phyloP scores from a whole-genome alignment of 805 yeast species.

The Pichia heedii region DNA sequence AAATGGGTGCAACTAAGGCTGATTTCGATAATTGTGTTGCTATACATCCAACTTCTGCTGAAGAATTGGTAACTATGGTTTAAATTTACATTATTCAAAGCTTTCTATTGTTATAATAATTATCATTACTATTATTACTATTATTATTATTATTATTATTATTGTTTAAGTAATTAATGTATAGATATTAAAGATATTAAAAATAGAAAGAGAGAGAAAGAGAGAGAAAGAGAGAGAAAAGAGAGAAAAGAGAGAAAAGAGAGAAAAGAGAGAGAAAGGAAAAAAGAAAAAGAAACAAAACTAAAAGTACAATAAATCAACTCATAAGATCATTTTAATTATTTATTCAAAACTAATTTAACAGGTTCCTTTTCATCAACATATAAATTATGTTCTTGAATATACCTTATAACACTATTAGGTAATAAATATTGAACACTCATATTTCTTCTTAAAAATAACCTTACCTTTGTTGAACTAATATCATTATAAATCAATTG shows the following conservation, averaged over 20 bases:
- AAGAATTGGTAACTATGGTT: slow-evolving; percentile 84
- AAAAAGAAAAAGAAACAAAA: not conserved
- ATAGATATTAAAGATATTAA: not conserved
- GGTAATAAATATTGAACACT: slow-evolving; percentile 92
- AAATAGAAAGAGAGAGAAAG: no score
- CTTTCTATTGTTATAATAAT: no score
- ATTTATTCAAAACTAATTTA: slow-evolving; percentile 57
- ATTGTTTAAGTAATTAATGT: no score
- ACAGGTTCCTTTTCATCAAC: slow-evolving; percentile 87
- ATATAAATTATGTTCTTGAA: slow-evolving; percentile 85
- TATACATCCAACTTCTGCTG: slow-evolving; percentile 97
- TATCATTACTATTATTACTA: no score
- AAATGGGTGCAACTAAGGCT: slow-evolving; percentile 97
- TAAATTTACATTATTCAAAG: no score
- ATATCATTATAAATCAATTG: slow-evolving; percentile 96
- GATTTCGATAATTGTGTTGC: slow-evolving; percentile 97
- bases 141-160: no score
- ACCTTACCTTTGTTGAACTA: slow-evolving; percentile 85
- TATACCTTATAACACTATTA: slow-evolving; percentile 87
- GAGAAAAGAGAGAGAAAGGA: not conserved
- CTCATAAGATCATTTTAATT: not conserved
- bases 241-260: not conserved
- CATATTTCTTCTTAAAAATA: slow-evolving; percentile 92
- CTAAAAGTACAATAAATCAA: not conserved
- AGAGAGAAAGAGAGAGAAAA: no score